Conservation (phyloP, 2,329 filamentous ascomycete genomes). For the Fusarium sp. region DNA sequence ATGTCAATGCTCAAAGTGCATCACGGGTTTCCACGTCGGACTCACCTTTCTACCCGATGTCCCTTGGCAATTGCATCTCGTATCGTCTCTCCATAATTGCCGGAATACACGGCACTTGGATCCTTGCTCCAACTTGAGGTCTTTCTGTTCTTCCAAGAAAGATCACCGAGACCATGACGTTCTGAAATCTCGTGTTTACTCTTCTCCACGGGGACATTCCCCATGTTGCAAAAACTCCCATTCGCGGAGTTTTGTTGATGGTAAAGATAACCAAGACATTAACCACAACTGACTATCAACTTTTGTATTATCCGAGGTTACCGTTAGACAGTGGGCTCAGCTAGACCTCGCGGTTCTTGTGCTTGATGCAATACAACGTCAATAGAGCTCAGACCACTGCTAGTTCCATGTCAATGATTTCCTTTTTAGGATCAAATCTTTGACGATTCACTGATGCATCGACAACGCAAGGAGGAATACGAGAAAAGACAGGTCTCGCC, state of each 20-base stretch:
- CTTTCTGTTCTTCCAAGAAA: conserved; percentile 9
- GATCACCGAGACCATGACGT: conserved; percentile 28
- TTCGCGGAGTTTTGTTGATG: conserved; percentile 31
- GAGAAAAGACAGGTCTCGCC: conserved; percentile 23
- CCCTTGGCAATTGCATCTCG: conserved; percentile 10
- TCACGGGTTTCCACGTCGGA: conserved; percentile 9
- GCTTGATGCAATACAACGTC: conserved; percentile 2
- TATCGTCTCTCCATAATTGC: not conserved
- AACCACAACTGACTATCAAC: not conserved
- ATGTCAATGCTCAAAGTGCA: conserved; percentile 35
- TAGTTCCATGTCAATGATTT: conserved; percentile 3
- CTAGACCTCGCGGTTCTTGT: not conserved
- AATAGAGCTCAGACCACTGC: conserved; percentile 22
- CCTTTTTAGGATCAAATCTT: conserved; percentile 14
- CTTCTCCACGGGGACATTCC: conserved; percentile 1
- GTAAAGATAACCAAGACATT: not conserved
- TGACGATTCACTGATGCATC: conserved; percentile 16
- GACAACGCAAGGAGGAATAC: conserved; percentile 37
- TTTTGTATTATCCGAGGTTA: conserved; percentile 5
- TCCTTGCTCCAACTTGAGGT: conserved; percentile 9
- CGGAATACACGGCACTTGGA: conserved; percentile 23
- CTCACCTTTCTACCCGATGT: not conserved
- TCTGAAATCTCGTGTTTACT: conserved; percentile 25
- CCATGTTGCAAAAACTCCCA: conserved; percentile 29
- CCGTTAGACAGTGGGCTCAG: not conserved